Evolutionary conservation across 176 grass and related monocot genomes (phyloP), one percentile per base, ranked within the genome.

Genomic region (Oryza australiensis): DNA sequence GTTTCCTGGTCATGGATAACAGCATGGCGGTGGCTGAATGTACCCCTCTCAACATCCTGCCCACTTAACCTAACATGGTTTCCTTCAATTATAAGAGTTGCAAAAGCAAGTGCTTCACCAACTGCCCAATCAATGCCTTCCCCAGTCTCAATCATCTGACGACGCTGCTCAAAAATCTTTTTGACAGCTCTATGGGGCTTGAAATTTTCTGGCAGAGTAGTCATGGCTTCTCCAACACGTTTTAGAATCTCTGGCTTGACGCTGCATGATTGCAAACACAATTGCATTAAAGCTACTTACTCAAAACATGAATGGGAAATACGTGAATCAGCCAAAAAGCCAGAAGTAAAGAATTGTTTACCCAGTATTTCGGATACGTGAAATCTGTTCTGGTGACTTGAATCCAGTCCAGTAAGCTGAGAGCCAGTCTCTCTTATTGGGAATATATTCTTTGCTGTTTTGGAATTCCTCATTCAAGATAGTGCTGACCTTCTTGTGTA

Each of bases 31-130:
- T 99, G 96, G 84, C 96, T 99, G 84, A 99, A 99, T 62, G 93
- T 95, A 78, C 96, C 96, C 76, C 96, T 99, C 84, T 99, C 96
- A 70, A 99, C 93, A 90, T 99, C 96, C 80, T 99, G 96, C 11
- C 96, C 96, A 67, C 96, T 99, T 86, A 99, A 80, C 76, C 96
- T 93, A 51, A 99, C 96, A 87, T 99, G 93, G 82, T 99, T 99
- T 14, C 96, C 96, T 87, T 99, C 96, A 46, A 87, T 67, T 71
- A 99, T 90, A 77, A 99, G 93, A 60, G 96, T 95, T 26, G 93
- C 93, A 87, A 95, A 99, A 72, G 93, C 93, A 83, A 99, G 93
- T 72, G 96, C 91, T 90, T 99, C 93, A 79, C 86, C 93, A 68
- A 99, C 82, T 75, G 96, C 93, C 93, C 96, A 99, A 70, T 99